phyloP scores from a whole-genome alignment of 495 filamentous ascomycete species.

The Choiromyces venosus region DNA sequence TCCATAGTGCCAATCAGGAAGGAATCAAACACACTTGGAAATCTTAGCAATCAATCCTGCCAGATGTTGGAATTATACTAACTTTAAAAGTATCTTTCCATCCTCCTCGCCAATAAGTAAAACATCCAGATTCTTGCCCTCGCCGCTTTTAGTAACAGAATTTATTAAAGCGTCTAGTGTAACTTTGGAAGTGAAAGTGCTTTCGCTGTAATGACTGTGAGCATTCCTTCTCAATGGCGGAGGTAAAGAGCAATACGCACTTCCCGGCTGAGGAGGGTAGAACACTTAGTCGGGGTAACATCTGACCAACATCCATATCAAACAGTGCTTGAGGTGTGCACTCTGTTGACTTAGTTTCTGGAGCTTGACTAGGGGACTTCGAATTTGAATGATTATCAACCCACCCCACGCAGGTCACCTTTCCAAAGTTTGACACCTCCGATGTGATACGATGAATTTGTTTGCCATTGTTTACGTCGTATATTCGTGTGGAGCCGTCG shows the following conservation, averaged over 20 bases:
- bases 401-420: conserved; percentile 40
- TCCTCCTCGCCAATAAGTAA: conserved; percentile 72
- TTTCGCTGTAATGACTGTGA: conserved; percentile 32
- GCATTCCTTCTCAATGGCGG: neutral
- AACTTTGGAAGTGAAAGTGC: conserved; percentile 41
- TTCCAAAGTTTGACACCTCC: conserved; percentile 35
- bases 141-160: conserved; percentile 36
- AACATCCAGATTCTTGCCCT: conserved; percentile 57
- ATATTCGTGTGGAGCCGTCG: conserved; percentile 40
- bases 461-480: conserved; percentile 43
- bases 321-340: conserved; percentile 40
- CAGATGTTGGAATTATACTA: neutral
- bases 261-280: conserved; percentile 37
- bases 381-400: conserved; percentile 38
- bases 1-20: conserved; percentile 67
- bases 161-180: conserved; percentile 42
- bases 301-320: conserved; percentile 39
- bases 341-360: conserved; percentile 31
- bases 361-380: conserved; percentile 11
- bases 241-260: conserved; percentile 18
- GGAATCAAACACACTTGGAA: conserved; percentile 72
- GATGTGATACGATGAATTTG: conserved; percentile 38
- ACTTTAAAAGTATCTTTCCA: conserved; percentile 65
- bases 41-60: conserved; percentile 1
- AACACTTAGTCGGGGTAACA: conserved; percentile 39